Evolutionary conservation across 345 rosid genomes (phyloP), one percentile per base, ranked within the genome.

Genomic region (Lumnitzera littorea): DNA sequence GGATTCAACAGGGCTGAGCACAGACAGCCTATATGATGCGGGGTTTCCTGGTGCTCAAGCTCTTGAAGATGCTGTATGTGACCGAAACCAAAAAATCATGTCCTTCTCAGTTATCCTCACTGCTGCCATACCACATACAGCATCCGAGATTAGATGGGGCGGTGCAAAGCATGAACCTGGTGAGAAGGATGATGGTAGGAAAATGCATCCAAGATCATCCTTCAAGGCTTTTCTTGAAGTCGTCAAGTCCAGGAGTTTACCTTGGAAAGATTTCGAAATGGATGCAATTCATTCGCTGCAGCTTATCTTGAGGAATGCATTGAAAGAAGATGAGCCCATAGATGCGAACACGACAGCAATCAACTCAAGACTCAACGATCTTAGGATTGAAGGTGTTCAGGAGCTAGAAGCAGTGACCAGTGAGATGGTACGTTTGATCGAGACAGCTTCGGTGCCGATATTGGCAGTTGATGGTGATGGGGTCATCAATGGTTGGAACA

Each of bases 251-350:
- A 87, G 96, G 75, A 87, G 98, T 79, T 64, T 83, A 61, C 94
- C 98, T 17, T 92, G 96, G 98, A 89, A 89, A 68, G 96, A 89
- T 77, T 85, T 80, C 65, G 98, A 92, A 78, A 89, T 87, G 96
- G 96, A 92, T 70, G 96, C 96, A 36, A 92, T 92, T 58, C 98
- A 92, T 72, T 92, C 98, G 56, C 69, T 92, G 82, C 98, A 92
- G 81, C 88, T 89, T 61, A 92, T 92, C 55, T 67, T 92, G 75
- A 84, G 96, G 69, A 92, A 89, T 53, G 81, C 96, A 23, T 78
- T 77, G 62, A 89, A 82, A 70, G 98, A 85, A 46, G 41, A 57
- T 41, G 91, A 78, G 51, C 48, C 73, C 13, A 46, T 68, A 60
- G 86, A 87, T 65, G 46, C 58, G 24, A 80, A 77, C 58, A 51